Conservation (phyloP, 129 eudicot genomes). For the Arctium minus region DNA sequence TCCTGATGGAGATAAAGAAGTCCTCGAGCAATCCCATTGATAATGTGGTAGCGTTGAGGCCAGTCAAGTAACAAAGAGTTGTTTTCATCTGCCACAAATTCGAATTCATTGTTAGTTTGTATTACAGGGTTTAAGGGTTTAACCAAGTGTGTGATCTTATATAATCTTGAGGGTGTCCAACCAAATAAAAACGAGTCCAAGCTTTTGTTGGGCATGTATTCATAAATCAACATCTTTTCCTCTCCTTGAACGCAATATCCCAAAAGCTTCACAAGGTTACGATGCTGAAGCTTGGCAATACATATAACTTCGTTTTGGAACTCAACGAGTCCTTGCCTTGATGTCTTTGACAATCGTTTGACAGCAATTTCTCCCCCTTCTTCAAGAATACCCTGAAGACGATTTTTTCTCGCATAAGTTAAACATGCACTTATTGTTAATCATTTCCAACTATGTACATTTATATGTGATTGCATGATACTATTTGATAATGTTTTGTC, state of each 20-base stretch:
- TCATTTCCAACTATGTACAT: too few relatives aligned
- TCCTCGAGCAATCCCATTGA: slow-evolving; percentile 42
- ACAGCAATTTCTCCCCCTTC: slow-evolving; percentile 30
- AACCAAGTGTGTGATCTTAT: not conserved
- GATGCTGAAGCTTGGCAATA: slow-evolving; percentile 34
- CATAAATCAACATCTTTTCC: slow-evolving; percentile 28
- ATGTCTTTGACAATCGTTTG: slow-evolving; percentile 29
- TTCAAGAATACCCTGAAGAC: slow-evolving; percentile 8
- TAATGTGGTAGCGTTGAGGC: slow-evolving; percentile 36
- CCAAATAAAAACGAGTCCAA: slow-evolving; percentile 23
- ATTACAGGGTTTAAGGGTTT: not conserved
- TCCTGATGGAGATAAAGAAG: slow-evolving; percentile 47
- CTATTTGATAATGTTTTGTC: not conserved
- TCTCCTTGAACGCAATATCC: slow-evolving; percentile 25
- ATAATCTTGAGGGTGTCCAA: slow-evolving; percentile 12
- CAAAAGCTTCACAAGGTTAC: slow-evolving; percentile 27
- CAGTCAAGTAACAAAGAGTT: slow-evolving; percentile 22
- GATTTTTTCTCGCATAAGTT: not conserved
- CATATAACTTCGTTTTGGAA: slow-evolving; percentile 28
- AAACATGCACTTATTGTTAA: too few relatives aligned
- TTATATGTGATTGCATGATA: not conserved
- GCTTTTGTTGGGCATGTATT: slow-evolving; percentile 30
- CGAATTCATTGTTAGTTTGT: not conserved
- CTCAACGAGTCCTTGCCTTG: slow-evolving; percentile 26
- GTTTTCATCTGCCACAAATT: slow-evolving; percentile 8